Percentiles rank a stretch among this genome's conserved stretches.
These are phyloP conservation scores for Aphanomyces cochlioides DNA, from an alignment of 352 stramenopile species.

Conservation along the genomic window DNA sequence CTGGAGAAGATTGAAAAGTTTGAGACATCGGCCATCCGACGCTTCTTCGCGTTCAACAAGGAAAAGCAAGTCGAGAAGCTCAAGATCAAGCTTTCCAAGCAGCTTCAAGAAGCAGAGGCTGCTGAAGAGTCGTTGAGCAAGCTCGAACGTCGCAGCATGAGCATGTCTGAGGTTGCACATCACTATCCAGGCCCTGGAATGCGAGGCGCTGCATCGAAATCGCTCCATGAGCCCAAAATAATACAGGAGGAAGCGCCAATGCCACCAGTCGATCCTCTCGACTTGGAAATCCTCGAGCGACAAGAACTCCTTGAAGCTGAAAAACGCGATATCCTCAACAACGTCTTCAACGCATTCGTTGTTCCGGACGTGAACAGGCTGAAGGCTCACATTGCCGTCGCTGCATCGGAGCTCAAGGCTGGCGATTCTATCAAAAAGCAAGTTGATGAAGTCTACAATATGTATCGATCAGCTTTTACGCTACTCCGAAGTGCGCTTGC, in stretches of 20 bases:
- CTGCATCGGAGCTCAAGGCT: slow-evolving; percentile 60
- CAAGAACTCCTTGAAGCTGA: slow-evolving; percentile 29
- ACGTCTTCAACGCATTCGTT: slow-evolving; percentile 29
- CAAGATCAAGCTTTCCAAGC: slow-evolving; percentile 26
- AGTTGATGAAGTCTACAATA: slow-evolving; percentile 46
- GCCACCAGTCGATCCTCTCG: slow-evolving; percentile 11
- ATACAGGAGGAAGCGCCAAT: background rate
- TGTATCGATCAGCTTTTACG: slow-evolving; percentile 65
- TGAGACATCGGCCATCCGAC: slow-evolving; percentile 26
- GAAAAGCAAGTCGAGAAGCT: slow-evolving; percentile 29
- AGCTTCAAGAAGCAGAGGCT: slow-evolving; percentile 24
- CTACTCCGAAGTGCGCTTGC: slow-evolving; percentile 63
- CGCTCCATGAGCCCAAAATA: background rate
- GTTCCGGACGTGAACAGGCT: slow-evolving; percentile 55
- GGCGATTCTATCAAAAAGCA: slow-evolving; percentile 68
- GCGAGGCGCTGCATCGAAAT: background rate
- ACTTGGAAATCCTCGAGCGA: slow-evolving; percentile 20
- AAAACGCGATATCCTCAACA: slow-evolving; percentile 30
- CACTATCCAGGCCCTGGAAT: background rate
- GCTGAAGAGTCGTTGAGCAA: slow-evolving; percentile 22
- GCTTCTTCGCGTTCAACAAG: slow-evolving; percentile 30
- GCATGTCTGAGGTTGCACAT: slow-evolving; percentile 14
- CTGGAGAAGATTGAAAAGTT: slow-evolving; percentile 29
- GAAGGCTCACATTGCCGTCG: slow-evolving; percentile 71
- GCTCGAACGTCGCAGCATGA: slow-evolving; percentile 26